Percentiles rank a stretch among this genome's conserved stretches.
Evolutionary conservation across 805 yeast species (phyloP).

Genomic region (Kodamaea lidongshanica): DNA sequence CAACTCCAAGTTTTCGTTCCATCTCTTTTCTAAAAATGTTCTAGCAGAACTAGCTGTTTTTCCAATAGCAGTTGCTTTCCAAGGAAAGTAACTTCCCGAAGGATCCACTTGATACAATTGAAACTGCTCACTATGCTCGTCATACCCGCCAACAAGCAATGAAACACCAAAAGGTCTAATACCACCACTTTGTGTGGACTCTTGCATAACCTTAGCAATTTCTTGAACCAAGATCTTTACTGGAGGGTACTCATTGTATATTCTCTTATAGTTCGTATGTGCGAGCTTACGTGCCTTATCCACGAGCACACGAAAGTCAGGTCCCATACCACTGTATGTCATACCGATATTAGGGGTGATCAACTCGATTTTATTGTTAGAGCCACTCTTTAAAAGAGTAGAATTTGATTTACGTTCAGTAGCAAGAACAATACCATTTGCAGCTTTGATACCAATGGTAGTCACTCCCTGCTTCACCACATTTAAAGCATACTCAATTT

Average conservation of each 20-base stretch:
- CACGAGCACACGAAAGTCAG: conserved; percentile 90
- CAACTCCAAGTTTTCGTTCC: conserved; percentile 94
- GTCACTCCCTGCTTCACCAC: conserved; percentile 98
- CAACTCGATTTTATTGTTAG: conserved; percentile 69
- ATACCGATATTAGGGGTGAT: conserved; percentile 95
- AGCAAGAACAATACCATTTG: conserved; percentile 94
- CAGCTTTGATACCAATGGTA: conserved; percentile 86
- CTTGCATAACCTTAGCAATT: conserved; percentile 95
- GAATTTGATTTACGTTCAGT: conserved; percentile 90
- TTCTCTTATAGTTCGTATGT: conserved; percentile 85
- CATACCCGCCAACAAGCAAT: conserved; percentile 88
- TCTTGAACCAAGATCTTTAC: conserved; percentile 90
- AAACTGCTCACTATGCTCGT: conserved; percentile 60
- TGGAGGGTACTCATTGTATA: conserved; percentile 96
- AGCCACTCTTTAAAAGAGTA: conserved; percentile 65
- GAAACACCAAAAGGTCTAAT: conserved; percentile 99
- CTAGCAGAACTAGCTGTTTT: conserved; percentile 94
- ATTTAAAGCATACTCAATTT: conserved; percentile 94
- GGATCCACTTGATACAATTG: conserved; percentile 97
- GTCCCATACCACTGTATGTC: conserved; percentile 98
- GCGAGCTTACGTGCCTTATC: conserved; percentile 92
- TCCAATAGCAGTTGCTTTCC: conserved; percentile 99
- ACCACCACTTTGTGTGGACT: conserved; percentile 98
- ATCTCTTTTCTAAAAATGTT: conserved; percentile 93
- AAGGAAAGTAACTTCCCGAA: conserved; percentile 94